A percentile compares a stretch with the other conserved stretches of the same genome.
These are phyloP conservation scores for Setaria italica DNA, from an alignment of 202 grass and related monocot species.

Conservation along the genomic window DNA sequence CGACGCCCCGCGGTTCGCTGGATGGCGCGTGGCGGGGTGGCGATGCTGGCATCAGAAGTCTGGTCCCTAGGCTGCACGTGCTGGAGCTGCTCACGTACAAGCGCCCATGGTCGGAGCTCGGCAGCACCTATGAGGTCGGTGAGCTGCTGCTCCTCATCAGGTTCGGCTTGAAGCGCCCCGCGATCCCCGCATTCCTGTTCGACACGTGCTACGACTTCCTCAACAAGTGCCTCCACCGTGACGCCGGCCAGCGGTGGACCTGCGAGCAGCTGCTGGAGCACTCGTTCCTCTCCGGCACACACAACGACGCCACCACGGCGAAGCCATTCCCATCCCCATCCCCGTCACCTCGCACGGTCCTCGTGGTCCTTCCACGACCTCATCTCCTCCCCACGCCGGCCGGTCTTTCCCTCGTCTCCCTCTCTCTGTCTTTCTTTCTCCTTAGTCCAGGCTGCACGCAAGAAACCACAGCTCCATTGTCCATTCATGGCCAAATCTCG, in stretches of 20 bases:
- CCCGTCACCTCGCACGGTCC: constrained; percentile 73
- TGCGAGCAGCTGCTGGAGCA: constrained; percentile 77
- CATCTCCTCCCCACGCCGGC: too few relatives aligned
- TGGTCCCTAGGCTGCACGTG: constrained; percentile 94
- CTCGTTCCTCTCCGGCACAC: constrained; percentile 58
- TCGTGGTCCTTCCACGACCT: constrained; percentile 12
- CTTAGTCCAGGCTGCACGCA: too few relatives aligned
- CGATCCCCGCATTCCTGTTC: constrained; percentile 58
- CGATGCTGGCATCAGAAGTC: constrained; percentile 70
- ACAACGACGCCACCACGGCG: not conserved
- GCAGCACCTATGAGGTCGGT: constrained; percentile 48
- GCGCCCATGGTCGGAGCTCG: constrained; percentile 67
- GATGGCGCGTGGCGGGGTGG: constrained; percentile 69
- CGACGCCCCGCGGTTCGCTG: constrained; percentile 41
- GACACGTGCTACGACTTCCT: constrained; percentile 71
- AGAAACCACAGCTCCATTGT: too few relatives aligned
- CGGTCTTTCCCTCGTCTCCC: too few relatives aligned
- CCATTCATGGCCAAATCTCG: too few relatives aligned
- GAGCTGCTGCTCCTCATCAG: constrained; percentile 63
- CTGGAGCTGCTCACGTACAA: constrained; percentile 73
- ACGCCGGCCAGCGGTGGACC: constrained; percentile 72
- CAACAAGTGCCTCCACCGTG: constrained; percentile 73
- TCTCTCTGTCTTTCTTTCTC: too few relatives aligned
- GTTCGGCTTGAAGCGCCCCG: constrained; percentile 59
- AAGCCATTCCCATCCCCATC: not conserved